Base-by-base conservation (phyloP, 495 filamentous ascomycete genomes). In the Corynascus novoguineensis region DNA sequence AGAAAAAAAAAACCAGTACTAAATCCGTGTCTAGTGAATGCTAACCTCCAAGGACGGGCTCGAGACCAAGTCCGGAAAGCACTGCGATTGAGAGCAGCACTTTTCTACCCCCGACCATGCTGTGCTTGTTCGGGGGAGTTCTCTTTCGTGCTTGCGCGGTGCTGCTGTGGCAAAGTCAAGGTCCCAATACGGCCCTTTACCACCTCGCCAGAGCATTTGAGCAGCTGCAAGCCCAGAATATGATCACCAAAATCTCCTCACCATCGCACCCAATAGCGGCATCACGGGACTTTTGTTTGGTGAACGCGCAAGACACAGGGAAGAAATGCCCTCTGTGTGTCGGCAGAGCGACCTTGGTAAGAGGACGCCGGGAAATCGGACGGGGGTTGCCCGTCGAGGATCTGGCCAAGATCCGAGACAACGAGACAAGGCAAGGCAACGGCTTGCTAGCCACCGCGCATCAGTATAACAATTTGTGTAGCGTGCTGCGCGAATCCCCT, bases 51-150 rank as follows among this genome's bases (percentile, higher is more conserved):
- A 58, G 44, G 22, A 57, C 62, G 40, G 40, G 51, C 32, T 70
- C 62, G 48, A 70, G 34, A 46, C 64, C 62, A 51, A 59, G 50
- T 45, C 55, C 22, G 31, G 55, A 61, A 41, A 70, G 63, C 53
- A 65, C 68, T 62, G 66, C 69, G 57, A 66, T 24, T 15, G 61
- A 66, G 22, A 69, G 64, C 63, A 72, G 60, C 60, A 60, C 61
- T 29, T 47, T 55, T 58, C 52, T 60, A 25, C 60, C 58, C 38
- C 50, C 61, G 55, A 69, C 64, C 68, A 72, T 72, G 37, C 53
- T 68, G 57, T 56, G 21, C 17, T 40, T 28, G 50, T 9, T 53
- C 47, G 50, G 49, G 44, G 22, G 22, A 50, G 28, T 21, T 35
- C 34, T 38, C 17, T 31, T 37, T 57, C 28, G 19, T 47, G 53